These are phyloP conservation scores for Stentor coeruleus DNA, from an alignment of 73 alveolate species.

Conservation along the genomic window DNA sequence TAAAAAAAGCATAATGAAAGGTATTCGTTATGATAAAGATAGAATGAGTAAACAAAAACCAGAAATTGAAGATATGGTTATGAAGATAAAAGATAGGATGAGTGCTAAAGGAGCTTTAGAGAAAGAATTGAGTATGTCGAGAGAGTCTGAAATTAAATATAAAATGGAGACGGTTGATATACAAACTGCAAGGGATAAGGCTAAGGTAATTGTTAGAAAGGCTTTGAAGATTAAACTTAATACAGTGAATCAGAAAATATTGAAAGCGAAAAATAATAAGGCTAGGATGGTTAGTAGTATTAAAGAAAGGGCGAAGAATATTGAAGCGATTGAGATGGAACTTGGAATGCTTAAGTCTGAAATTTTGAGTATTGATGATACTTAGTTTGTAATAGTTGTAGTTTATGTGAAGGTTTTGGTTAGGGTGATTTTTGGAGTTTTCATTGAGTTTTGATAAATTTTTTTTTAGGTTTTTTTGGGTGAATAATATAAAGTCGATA, in stretches of 20 bases:
- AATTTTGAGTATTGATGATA: not conserved
- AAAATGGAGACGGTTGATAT: not conserved
- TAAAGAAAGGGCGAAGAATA: too few relatives aligned
- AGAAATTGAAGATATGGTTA: too few relatives aligned
- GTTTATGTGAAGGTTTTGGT: not conserved
- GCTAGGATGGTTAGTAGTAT: not conserved
- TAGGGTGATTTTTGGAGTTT: not conserved
- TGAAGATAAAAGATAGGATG: not conserved
- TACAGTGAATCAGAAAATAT: not conserved
- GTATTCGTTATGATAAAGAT: not conserved
- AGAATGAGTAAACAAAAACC: too few relatives aligned
- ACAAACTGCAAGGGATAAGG: not conserved
- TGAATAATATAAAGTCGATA: too few relatives aligned
- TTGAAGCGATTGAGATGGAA: not conserved
- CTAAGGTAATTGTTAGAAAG: too few relatives aligned
- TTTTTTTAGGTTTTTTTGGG: too few relatives aligned
- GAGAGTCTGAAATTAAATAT: not conserved
- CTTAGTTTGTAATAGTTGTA: too few relatives aligned
- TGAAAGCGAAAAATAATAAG: not conserved
- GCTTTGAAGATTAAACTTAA: too few relatives aligned
- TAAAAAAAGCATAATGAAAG: not conserved
- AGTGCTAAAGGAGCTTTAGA: not conserved
- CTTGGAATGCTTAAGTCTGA: not conserved
- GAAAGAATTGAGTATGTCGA: not conserved
- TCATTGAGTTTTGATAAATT: conserved; percentile 4